Evolutionary conservation across 306 rosid species (phyloP), one percentile per base, ranked within the genome.

Genomic region (Rosa rugosa): DNA sequence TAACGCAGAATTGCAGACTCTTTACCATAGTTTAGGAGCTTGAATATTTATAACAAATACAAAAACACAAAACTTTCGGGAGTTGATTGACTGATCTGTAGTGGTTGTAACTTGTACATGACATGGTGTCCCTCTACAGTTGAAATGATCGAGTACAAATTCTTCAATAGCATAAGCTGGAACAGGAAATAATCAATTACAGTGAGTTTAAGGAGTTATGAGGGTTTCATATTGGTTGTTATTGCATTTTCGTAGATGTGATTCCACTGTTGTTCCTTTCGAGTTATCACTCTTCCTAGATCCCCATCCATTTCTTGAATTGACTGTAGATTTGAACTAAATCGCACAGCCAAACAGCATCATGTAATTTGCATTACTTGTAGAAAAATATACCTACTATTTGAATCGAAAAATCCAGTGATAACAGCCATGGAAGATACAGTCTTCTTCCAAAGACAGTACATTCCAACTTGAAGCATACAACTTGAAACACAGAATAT

Each of bases 181-280:
- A 63, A 27, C 42, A 31, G 36, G 36, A 31, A 31, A 31, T 31
- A 31, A 31, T 31, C 36, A 31, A 31, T 31, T 31, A 31, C 36
- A 31, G 36, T 31, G 13, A 57, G 64, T 22, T 2, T 20, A 7
- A 57, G 60, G 23, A 53, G 64, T n/a, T 8, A 64, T 16, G 45
- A 17, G n/a, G 34, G 36, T 64, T 64, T 64, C 11, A 16, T 14
- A 64, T 64, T 31, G 44, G 23, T 14, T 16, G n/a, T 51, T 4
- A 16, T 18, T 51, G 57, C n/a, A 51, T 4, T 51, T 50, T n/a
- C 34, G 22, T 73, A 71, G 91, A 87, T 81, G 85, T 84, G 91
- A 82, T 89, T 82, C 71, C 82, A 80, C 36, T 31, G 36, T 31
- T 31, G 36, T 31, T 31, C 36, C 36, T 31, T 27, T 31, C 36